Conservation (phyloP, 257 asterid species). For the Lycium ferocissimum region DNA sequence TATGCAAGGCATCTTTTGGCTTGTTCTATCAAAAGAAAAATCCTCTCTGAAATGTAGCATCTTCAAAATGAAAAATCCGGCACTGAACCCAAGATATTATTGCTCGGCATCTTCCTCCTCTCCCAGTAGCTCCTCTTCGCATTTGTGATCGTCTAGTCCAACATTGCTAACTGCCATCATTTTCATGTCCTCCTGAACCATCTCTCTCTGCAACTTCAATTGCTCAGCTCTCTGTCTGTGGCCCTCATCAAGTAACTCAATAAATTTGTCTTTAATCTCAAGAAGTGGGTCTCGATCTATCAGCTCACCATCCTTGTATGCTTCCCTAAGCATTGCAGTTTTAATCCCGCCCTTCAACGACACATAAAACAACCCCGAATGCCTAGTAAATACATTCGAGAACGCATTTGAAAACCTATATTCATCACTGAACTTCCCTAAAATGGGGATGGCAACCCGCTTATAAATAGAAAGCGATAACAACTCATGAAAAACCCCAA, state of each 20-base stretch:
- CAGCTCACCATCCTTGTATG: conserved; percentile 65
- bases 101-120: conserved; percentile 14
- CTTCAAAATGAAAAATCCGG: background rate
- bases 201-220: conserved; percentile 51
- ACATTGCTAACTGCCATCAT: conserved; percentile 39
- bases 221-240: conserved; percentile 54
- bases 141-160: background rate
- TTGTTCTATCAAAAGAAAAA: background rate
- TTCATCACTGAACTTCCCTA: conserved; percentile 85
- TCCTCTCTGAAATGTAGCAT: conserved; percentile 7
- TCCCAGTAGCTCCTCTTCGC: conserved; percentile 15
- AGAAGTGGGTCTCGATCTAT: conserved; percentile 53
- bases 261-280: conserved; percentile 65
- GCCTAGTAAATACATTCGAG: conserved; percentile 79
- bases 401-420: conserved; percentile 80
- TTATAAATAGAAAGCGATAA: conserved; percentile 71
- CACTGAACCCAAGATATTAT: background rate
- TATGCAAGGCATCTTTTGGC: background rate
- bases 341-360: conserved; percentile 85
- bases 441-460: conserved; percentile 68
- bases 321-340: conserved; percentile 93
- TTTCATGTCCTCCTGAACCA: conserved; percentile 54
- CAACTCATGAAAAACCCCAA: conserved; percentile 87
- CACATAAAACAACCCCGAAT: conserved; percentile 85
- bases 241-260: conserved; percentile 78